Percentiles rank a stretch among this genome's conserved stretches.
phyloP scores from a whole-genome alignment of 495 filamentous ascomycete species.

The Aspergillus ellipticus region DNA sequence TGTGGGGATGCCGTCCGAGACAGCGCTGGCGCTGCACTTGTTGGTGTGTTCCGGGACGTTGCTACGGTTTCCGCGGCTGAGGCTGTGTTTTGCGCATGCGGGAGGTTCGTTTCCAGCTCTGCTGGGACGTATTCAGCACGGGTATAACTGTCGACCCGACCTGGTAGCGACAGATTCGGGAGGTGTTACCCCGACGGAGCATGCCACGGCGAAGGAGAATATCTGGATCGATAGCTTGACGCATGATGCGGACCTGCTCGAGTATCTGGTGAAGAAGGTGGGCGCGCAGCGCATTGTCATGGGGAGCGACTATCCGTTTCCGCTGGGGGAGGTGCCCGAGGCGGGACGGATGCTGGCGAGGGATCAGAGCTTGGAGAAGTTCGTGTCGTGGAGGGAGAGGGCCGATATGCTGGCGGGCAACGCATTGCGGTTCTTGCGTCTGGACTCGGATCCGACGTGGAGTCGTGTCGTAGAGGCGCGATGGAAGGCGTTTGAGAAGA shows the following conservation, averaged over 20 bases:
- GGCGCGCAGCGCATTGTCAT: slow-evolving; percentile 17
- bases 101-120: slow-evolving; percentile 18
- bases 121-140: slow-evolving; percentile 21
- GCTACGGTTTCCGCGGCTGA: slow-evolving; percentile 15
- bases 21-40: slow-evolving; percentile 18
- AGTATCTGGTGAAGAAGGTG: slow-evolving; percentile 22
- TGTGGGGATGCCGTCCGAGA: slow-evolving; percentile 22
- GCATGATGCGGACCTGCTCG: slow-evolving; percentile 19
- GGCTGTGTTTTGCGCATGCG: slow-evolving; percentile 21
- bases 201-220: slow-evolving; percentile 16
- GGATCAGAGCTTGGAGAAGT: slow-evolving; percentile 10
- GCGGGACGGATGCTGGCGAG: slow-evolving; percentile 20
- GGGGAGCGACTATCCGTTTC: slow-evolving; percentile 26
- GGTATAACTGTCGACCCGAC: slow-evolving; percentile 22
- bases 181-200: slow-evolving; percentile 15
- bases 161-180: slow-evolving; percentile 18
- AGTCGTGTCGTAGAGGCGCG: background rate
- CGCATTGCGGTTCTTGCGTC: slow-evolving; percentile 18
- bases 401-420: slow-evolving; percentile 22
- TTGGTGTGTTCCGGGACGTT: slow-evolving; percentile 16
- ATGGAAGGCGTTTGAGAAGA: slow-evolving; percentile 2
- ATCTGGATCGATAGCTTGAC: slow-evolving; percentile 25
- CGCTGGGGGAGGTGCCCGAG: slow-evolving; percentile 21
- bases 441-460: slow-evolving; percentile 8
- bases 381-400: slow-evolving; percentile 15